phyloP scores from a whole-genome alignment of 2,329 filamentous ascomycete genomes.

The Didymella exigua region DNA sequence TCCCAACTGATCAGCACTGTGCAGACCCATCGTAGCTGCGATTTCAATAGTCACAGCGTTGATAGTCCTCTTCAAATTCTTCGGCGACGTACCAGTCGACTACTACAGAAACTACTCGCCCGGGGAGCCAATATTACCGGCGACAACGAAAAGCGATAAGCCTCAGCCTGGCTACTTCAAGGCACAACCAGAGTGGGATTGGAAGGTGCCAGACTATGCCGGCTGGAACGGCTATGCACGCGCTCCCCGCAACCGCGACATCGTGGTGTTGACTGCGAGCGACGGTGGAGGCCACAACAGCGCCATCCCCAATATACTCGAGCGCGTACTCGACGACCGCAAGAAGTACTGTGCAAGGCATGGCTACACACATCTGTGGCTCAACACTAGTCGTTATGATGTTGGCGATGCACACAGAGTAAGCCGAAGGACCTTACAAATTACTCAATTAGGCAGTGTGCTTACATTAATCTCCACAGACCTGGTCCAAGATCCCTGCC shows the following conservation, averaged over 20 bases:
- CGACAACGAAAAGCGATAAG: slow-evolving; percentile 27
- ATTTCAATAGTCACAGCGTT: slow-evolving; percentile 26
- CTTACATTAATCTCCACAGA: slow-evolving; percentile 20
- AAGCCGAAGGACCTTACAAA: slow-evolving; percentile 5
- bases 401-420: slow-evolving; percentile 46
- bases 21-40: slow-evolving; percentile 30
- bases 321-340: slow-evolving; percentile 42
- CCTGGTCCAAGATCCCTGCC: slow-evolving; percentile 51
- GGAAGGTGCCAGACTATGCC: slow-evolving; percentile 32
- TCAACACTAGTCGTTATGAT: slow-evolving; percentile 50
- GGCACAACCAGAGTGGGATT: slow-evolving; percentile 40
- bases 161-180: slow-evolving; percentile 43
- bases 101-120: slow-evolving; percentile 36
- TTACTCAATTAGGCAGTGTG: background rate
- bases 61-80: slow-evolving; percentile 34
- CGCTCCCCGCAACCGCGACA: slow-evolving; percentile 41
- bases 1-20: background rate
- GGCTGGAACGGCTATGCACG: slow-evolving; percentile 39
- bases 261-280: slow-evolving; percentile 49
- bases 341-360: slow-evolving; percentile 46
- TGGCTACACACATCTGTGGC: slow-evolving; percentile 48
- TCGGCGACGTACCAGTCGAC: slow-evolving; percentile 32
- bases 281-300: slow-evolving; percentile 52
- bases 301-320: slow-evolving; percentile 47
- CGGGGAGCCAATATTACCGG: slow-evolving; percentile 22